Conservation (phyloP, 768 basidiomycete species). For the Wakefieldia striispora region DNA sequence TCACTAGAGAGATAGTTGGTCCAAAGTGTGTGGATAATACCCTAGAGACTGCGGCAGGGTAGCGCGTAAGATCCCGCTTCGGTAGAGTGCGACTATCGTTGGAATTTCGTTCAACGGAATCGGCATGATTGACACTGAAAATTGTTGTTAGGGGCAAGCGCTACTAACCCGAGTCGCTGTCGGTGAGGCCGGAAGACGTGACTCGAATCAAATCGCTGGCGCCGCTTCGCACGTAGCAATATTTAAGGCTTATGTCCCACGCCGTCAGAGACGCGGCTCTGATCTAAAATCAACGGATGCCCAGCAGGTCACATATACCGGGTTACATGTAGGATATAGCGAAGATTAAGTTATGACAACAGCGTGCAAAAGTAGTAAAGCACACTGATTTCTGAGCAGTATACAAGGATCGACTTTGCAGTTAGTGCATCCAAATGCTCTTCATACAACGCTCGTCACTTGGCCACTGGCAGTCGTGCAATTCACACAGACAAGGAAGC, state of each 20-base stretch:
- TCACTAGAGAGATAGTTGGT: conserved; percentile 68
- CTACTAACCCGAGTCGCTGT: no score
- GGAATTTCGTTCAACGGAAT: conserved; percentile 45
- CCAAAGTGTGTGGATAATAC: conserved; percentile 41
- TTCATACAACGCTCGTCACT: conserved; percentile 1
- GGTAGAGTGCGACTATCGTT: conserved; percentile 57
- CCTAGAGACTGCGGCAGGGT: conserved; percentile 20
- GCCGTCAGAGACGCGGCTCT: no score
- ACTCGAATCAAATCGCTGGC: no score
- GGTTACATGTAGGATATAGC: conserved; percentile 15
- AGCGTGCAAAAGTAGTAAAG: neutral
- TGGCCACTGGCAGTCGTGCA: neutral
- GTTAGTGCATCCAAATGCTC: conserved; percentile 1
- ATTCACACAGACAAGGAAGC: neutral
- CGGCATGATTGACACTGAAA: conserved; percentile 19
- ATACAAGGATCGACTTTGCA: conserved; percentile 9
- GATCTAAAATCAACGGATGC: no score
- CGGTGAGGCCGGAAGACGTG: no score
- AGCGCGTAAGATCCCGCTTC: conserved; percentile 37
- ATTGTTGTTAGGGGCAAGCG: neutral
- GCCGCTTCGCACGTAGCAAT: no score
- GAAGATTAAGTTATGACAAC: neutral
- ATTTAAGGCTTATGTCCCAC: no score
- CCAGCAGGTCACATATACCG: neutral
- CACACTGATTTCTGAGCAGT: conserved; percentile 2